Evolutionary conservation across 2,329 filamentous ascomycete species (phyloP), one percentile per base, ranked within the genome.

Genomic region (Geosmithia flava): DNA sequence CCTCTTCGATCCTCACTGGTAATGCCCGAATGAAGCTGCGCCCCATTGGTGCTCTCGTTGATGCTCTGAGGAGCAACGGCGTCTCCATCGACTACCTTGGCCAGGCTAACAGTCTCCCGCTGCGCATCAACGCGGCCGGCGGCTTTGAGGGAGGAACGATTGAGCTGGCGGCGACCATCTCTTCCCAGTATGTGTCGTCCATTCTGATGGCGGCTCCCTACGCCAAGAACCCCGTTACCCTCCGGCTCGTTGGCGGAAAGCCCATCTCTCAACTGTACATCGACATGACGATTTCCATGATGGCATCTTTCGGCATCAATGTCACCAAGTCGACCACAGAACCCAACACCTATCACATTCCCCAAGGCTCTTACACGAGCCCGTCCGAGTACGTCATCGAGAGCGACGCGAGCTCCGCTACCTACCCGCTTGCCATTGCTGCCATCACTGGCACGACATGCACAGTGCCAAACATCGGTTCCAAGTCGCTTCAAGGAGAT

Each of bases 271-370:
- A 97, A 62, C 81, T 83, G 2, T 98, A 98, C 64, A 97, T 98
- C 58, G 89, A 98, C 62, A 97, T 98, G 91, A 98, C 93, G 2
- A 89, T 94, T 47, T 78, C 89, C 16, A 98, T 98, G 91, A 98
- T 98, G 93, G 76, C 78, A 48, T 77, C 85, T 2, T 98, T 98
- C 59, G 93, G 93, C 46, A 79, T 98, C 41, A 64, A 81, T 40
- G 93, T 96, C 13, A 74, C 80, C 52, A 81, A 78, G 56, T 95
- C 90, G 8, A 66, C 77, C 30, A 83, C 78, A 3, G 89, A 96
- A 58, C 78, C 83, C 44, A 85, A 97, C 61, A 95, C 91, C 5
- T 98, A 98, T 66, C 83, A 94, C 62, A 94, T 98, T 49, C 93
- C 93, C 2, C 81, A 85, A 59, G 87, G 85, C 15, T 70, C 73